These are phyloP conservation scores for Pseudocercospora ulei DNA, from an alignment of 2,329 filamentous ascomycete genomes.

Conservation along the genomic window DNA sequence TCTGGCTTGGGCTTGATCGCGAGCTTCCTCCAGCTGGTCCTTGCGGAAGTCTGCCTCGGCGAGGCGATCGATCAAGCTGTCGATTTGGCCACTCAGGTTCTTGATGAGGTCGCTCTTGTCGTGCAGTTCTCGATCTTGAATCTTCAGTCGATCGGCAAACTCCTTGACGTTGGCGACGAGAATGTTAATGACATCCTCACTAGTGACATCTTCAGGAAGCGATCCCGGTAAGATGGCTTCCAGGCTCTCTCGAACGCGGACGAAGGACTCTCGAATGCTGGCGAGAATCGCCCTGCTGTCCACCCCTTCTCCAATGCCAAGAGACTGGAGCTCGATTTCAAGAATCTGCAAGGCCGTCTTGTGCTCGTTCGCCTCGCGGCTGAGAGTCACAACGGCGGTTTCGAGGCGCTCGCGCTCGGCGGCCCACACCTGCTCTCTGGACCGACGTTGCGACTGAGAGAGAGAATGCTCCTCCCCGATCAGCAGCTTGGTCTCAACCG, in stretches of 20 bases:
- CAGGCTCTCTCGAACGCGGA: slow-evolving; percentile 35
- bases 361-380: slow-evolving; percentile 35
- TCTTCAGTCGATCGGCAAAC: slow-evolving; percentile 34
- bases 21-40: slow-evolving; percentile 34
- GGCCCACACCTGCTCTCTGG: slow-evolving; percentile 14
- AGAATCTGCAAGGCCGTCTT: slow-evolving; percentile 38
- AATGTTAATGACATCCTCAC: slow-evolving; percentile 36
- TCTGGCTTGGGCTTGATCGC: slow-evolving; percentile 33
- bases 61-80: slow-evolving; percentile 37
- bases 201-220: slow-evolving; percentile 34
- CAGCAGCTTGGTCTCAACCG: slow-evolving; percentile 11
- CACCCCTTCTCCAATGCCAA: slow-evolving; percentile 35
- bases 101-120: slow-evolving; percentile 27
- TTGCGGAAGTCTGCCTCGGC: slow-evolving; percentile 34
- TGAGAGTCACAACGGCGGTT: slow-evolving; percentile 37
- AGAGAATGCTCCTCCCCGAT: slow-evolving; percentile 13
- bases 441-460: slow-evolving; percentile 16
- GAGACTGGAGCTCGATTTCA: slow-evolving; percentile 38
- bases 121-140: slow-evolving; percentile 33
- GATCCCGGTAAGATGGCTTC: slow-evolving; percentile 37
- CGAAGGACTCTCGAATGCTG: slow-evolving; percentile 39
- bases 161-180: slow-evolving; percentile 31
- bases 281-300: slow-evolving; percentile 34
- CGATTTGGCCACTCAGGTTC: slow-evolving; percentile 35
- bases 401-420: slow-evolving; percentile 32